These are phyloP conservation scores for Saitoella complicata DNA, from an alignment of 805 yeast species.

Conservation along the genomic window DNA sequence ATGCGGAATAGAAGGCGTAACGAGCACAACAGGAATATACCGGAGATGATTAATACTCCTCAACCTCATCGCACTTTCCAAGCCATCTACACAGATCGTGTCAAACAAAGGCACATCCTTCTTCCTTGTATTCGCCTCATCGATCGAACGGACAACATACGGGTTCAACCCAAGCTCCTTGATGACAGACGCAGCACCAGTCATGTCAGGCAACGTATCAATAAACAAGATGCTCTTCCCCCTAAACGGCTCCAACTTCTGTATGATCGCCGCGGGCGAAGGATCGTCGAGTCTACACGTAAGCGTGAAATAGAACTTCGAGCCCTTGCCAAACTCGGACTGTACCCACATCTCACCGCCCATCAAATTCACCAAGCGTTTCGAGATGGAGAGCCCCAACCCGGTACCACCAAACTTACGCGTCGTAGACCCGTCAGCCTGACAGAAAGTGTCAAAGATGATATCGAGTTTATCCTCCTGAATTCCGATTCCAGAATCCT, in stretches of 20 bases:
- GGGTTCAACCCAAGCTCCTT: constrained; percentile 45
- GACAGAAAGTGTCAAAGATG: constrained; percentile 80
- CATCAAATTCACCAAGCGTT: constrained; percentile 74
- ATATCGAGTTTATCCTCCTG: constrained; percentile 70
- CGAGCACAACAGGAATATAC: constrained; percentile 66
- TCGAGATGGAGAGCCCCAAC: constrained; percentile 72
- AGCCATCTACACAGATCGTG: constrained; percentile 65
- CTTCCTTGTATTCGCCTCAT: constrained; percentile 35
- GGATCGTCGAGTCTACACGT: constrained; percentile 58
- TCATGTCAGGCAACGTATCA: constrained; percentile 42
- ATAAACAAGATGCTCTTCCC: constrained; percentile 56
- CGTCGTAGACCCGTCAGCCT: constrained; percentile 87
- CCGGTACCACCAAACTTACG: constrained; percentile 91
- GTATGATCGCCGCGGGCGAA: constrained; percentile 45
- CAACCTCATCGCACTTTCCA: constrained; percentile 55
- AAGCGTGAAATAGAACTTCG: constrained; percentile 68
- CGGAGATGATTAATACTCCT: constrained; percentile 61
- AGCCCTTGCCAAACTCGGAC: constrained; percentile 64
- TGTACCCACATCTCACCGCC: constrained; percentile 91
- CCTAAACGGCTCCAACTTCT: constrained; percentile 54
- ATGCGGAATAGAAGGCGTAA: constrained; percentile 60
- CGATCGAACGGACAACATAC: constrained; percentile 37
- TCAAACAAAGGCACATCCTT: constrained; percentile 32
- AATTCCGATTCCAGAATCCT: constrained; percentile 82
- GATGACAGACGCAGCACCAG: constrained; percentile 38